Evolutionary conservation across 73 alveolate species (phyloP), one percentile per base, ranked within the genome.

Genomic region (Urostyla sp.): DNA sequence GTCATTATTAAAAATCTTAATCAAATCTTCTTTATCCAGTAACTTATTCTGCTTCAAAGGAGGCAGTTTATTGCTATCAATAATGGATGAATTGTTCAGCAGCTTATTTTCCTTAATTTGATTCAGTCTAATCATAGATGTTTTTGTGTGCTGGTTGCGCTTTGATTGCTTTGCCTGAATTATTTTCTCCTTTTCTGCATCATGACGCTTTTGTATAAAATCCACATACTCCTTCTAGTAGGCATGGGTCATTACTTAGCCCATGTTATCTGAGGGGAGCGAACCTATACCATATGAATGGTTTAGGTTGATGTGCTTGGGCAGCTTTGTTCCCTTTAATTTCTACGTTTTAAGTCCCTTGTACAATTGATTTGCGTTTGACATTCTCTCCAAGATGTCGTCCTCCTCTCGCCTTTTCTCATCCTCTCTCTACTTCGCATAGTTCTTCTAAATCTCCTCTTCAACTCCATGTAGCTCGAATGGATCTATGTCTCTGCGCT

Each of bases 401-500:
- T 8, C 31, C 4, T 69, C 79, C 28, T 37, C 7, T 63, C 79
- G n/a, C 37, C 44, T 10, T 57, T 63, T 23, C 21, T 63, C 5
- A 21, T 37, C 10, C 10, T 38, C 60, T 1, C 28, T 63, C 24
- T 63, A 40, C 1, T 24, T 20, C 15, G 37, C 61, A 63, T 37
- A 63, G 44, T 63, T 63, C 53, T 63, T 13, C 5, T 40, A 43
- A 4, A 63, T 63, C 24, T 38, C 10, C 38, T 37, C 10, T 16
- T 15, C 28, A 8, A 48, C 79, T 10, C 44, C 79, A 26, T 63
- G 28, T 26, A 45, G 27, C 26, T 77, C 89, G 40, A 77, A 77
- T 10, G 81, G 89, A 48, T 77, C 89, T n/a, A 77, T 59, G 24
- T 77, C 57, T 45, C 89, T 58, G 43, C 89, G 32, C 37, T 69